These are phyloP conservation scores for Poa pratensis DNA, from an alignment of 176 grass and related monocot genomes.

Conservation along the genomic window DNA sequence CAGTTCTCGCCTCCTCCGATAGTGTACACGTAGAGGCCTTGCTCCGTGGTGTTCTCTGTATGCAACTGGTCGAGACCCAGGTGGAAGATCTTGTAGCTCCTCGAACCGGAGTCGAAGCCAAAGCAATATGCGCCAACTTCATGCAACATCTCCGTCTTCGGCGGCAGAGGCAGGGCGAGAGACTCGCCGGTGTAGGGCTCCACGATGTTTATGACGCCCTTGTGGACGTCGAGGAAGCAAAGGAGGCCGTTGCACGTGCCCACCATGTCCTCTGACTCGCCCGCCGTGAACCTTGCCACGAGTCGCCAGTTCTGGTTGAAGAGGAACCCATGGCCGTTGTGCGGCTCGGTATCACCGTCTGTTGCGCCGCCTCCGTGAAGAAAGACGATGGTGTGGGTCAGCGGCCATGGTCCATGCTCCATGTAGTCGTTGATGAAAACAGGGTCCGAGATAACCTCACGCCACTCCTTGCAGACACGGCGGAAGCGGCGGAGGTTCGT, in stretches of 20 bases:
- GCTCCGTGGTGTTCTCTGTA: not conserved
- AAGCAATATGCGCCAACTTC: not conserved
- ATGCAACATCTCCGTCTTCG: not conserved
- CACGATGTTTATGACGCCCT: not conserved
- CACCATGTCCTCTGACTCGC: not conserved
- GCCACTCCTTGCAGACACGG: not conserved
- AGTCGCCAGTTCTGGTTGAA: not conserved
- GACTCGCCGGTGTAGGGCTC: not conserved
- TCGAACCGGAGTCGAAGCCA: not conserved
- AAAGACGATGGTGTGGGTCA: conserved; percentile 17
- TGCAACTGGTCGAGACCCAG: not conserved
- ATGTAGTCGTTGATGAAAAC: not conserved
- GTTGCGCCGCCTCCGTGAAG: not conserved
- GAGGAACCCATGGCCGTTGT: not conserved
- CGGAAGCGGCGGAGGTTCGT: not conserved
- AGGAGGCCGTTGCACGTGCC: not conserved
- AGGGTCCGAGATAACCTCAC: not conserved
- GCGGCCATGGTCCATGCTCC: not conserved
- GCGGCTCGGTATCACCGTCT: no score
- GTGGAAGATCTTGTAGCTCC: not conserved
- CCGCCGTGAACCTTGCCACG: not conserved
- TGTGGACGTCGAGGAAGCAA: not conserved
- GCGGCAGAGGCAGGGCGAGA: not conserved
- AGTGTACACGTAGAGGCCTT: not conserved
- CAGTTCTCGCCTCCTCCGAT: conserved; percentile 9